Evolutionary conservation across 345 rosid genomes (phyloP).

Genomic region (Rhizophora mangle): DNA sequence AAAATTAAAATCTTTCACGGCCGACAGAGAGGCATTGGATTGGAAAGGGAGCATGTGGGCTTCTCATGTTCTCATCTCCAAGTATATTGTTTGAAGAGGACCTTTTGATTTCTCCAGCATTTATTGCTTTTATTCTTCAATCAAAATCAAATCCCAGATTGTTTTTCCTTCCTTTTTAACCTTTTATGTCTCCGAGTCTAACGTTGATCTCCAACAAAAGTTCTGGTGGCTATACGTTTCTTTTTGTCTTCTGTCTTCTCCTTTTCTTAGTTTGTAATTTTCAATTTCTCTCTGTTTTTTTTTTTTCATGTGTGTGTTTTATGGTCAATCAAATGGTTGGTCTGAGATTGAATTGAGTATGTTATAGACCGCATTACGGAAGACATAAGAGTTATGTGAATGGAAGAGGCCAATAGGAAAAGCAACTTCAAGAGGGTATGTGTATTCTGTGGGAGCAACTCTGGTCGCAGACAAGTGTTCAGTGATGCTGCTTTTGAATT

Average conservation of each 20-base stretch:
- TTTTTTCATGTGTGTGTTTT: background rate
- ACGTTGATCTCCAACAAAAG: slow-evolving; percentile 14
- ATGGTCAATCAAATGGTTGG: slow-evolving; percentile 19
- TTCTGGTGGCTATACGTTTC: background rate
- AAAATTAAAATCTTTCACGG: too few relatives aligned
- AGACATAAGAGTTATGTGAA: slow-evolving; percentile 22
- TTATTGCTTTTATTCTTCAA: too few relatives aligned
- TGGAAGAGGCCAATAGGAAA: slow-evolving; percentile 47
- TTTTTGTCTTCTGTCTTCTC: slow-evolving; percentile 11
- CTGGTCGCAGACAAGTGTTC: slow-evolving; percentile 78
- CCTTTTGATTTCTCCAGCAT: too few relatives aligned
- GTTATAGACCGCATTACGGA: slow-evolving; percentile 4
- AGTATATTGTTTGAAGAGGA: too few relatives aligned
- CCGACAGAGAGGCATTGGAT: too few relatives aligned
- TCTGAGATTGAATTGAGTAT: slow-evolving; percentile 16
- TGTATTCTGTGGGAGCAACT: slow-evolving; percentile 93
- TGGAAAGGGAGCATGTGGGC: too few relatives aligned
- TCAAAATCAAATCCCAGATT: too few relatives aligned
- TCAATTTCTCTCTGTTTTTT: background rate
- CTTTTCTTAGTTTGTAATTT: background rate
- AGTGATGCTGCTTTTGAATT: slow-evolving; percentile 86
- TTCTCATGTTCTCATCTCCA: too few relatives aligned
- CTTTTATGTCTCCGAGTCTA: background rate
- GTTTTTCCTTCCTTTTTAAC: too few relatives aligned
- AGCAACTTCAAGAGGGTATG: slow-evolving; percentile 76